Conservation (phyloP, 192 early-diverging fungal genomes). For the Tieghemiomyces parasiticus region DNA sequence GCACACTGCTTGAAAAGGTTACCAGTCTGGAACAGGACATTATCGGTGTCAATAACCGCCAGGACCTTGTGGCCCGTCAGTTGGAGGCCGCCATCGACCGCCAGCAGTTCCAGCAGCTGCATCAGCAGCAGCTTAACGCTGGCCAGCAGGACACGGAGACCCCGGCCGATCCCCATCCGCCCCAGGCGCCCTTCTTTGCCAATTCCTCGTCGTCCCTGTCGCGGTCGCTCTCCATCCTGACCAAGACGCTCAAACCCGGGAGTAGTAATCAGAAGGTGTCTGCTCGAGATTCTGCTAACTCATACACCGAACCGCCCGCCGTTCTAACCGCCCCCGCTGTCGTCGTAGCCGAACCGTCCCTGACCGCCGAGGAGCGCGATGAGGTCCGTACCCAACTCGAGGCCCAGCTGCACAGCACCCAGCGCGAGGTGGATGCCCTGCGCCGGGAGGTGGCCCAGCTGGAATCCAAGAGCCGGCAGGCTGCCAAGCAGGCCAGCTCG, state of each 20-base stretch:
- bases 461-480: background rate
- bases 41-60: background rate
- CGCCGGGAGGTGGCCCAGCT: background rate
- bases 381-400: too few species aligned
- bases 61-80: conserved; percentile 7
- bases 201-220: background rate
- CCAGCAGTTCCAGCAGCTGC: conserved; percentile 4
- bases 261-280: background rate
- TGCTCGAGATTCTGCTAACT: too few species aligned
- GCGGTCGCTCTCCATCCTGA: conserved; percentile 1
- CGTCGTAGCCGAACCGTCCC: too few species aligned
- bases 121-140: background rate
- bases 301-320: too few species aligned
- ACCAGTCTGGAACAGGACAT: conserved; percentile 6
- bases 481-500: conserved; percentile 1
- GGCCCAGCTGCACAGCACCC: background rate
- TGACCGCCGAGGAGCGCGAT: background rate
- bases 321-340: too few species aligned
- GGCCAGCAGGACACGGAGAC: background rate
- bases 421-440: background rate
- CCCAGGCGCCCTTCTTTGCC: background rate
- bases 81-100: conserved; percentile 10
- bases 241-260: conserved; percentile 1
- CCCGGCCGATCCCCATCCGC: too few species aligned
- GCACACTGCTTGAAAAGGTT: background rate